Base-by-base conservation (phyloP, 2,329 filamentous ascomycete genomes). In the Penicillium verrucosum region DNA sequence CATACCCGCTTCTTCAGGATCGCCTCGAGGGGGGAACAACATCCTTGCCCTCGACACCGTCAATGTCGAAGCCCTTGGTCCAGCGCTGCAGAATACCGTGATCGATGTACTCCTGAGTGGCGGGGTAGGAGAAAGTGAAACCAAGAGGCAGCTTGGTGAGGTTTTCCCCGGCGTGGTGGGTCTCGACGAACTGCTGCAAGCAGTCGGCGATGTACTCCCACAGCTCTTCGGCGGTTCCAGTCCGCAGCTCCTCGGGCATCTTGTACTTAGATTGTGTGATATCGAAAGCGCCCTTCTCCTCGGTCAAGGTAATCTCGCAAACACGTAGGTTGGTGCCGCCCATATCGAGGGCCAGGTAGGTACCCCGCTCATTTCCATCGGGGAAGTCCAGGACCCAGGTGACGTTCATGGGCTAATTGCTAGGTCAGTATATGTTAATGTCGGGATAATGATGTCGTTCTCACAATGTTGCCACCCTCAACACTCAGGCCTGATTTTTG, bases 1-100 rank as follows among this genome's bases (percentile, higher is more conserved):
- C 70, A 51, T 78, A 89, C 88, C 70, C 85, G 81, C 72, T 86
- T 86, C 58, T 82, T 80, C 57, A 97, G 78, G 23, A 91, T 90
- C 51, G 82, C 84, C 76, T 96, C 89, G 55, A 97, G 88, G 78
- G 93, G 48, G 90, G 90, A 10, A 96, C 92, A 29, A 96, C 89
- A 68, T 97, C 93, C 47, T 93, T 69, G 51, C 92, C 92, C 79
- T 97, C 92, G 43, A 97, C 91, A 38, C 91, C 92, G 27, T 86
- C 83, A 74, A 97, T 96, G 72, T 97, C 92, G 70, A 97, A 97
- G 3, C 93, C 93, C 80, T 97, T 97, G 65, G 93, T 97, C 93
- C 93, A 97, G 66, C 92, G 87, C 77, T 97, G 92, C 56, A 97
- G 82, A 38, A 96, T 83, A 65, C 92, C 93, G 74, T 96, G 90